Evolutionary conservation across 805 yeast genomes (phyloP).

Genomic region (Hanseniaspora vineae): DNA sequence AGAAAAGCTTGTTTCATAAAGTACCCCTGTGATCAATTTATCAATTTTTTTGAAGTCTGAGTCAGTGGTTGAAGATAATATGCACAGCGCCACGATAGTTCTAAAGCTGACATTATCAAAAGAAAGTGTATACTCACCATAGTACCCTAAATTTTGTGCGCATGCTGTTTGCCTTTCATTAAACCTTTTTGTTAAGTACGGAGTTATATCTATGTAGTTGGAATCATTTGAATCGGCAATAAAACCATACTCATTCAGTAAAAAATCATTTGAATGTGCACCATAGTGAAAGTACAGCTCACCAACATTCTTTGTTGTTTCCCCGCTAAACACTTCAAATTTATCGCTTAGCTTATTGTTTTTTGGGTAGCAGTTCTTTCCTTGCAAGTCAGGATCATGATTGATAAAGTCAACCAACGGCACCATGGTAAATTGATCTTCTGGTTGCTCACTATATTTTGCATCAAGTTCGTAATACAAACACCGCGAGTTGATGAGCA

Average conservation of each 20-base stretch:
- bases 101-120: slow-evolving; percentile 49
- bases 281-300: slow-evolving; percentile 75
- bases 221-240: slow-evolving; percentile 38
- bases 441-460: slow-evolving; percentile 47
- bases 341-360: slow-evolving; percentile 33
- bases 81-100: slow-evolving; percentile 62
- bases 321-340: neutral
- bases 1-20: neutral
- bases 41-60: neutral
- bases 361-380: slow-evolving; percentile 40
- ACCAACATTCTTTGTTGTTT: slow-evolving; percentile 28
- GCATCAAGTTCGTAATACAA: slow-evolving; percentile 30
- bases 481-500: slow-evolving; percentile 85
- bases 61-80: slow-evolving; percentile 11
- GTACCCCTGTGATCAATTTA: slow-evolving; percentile 25
- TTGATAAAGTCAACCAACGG: slow-evolving; percentile 85
- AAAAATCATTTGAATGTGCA: slow-evolving; percentile 72
- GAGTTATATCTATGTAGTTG: slow-evolving; percentile 58
- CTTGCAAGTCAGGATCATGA: slow-evolving; percentile 35
- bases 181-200: slow-evolving; percentile 26
- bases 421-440: slow-evolving; percentile 69
- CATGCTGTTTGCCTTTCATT: slow-evolving; percentile 23
- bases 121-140: slow-evolving; percentile 61
- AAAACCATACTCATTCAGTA: slow-evolving; percentile 84
- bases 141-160: slow-evolving; percentile 42